Evolutionary conservation across 2,329 filamentous ascomycete genomes (phyloP), one percentile per base, ranked within the genome.

Genomic region (Eutypella sp.): DNA sequence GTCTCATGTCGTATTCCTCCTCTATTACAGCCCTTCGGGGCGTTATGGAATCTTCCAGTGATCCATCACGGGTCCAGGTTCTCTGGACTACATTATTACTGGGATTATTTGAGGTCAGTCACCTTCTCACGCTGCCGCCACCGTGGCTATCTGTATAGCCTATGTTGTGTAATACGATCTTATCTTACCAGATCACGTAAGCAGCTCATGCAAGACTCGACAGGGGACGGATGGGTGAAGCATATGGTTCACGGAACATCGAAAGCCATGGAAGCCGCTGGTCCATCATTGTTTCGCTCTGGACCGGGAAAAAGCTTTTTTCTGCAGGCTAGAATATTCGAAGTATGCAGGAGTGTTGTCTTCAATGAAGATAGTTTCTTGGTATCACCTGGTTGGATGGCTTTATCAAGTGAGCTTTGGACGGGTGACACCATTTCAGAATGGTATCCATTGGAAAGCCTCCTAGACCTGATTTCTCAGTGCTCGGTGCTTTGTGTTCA

Each of bases 241-340:
- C 47, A 46, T 31, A 48, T 48, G 47, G 40, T 48, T 25, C 43
- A 48, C 27, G 47, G 43, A 19, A 48, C 47, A 25, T 36, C 43
- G 7, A 48, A n/a, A 19, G 43, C 47, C 18, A 20, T 48, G 2
- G 27, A 42, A 15, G 47, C 47, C 5, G 22, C 40, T 7, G 40
- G 44, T 2, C 47, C 47, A 8, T 16, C 9, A 4, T 37, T 29
- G 5, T 48, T 40, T 24, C n/a, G 22, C 8, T 37, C 40, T 20
- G 43, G 40, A 9, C 22, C 27, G 4, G 44, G 43, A 2, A 16
- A 29, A 10, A n/a, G 42, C 9, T 48, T 46, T 25, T 46, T 46
- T 18, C 18, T 29, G 7, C 43, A 48, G 24, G 47, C 43, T 11
- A 25, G 40, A 5, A 37, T 48, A 15, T 48, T 48, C 24, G 47